Evolutionary conservation across 495 filamentous ascomycete species (phyloP).

Genomic region (Aspergillus incahuasiensis): DNA sequence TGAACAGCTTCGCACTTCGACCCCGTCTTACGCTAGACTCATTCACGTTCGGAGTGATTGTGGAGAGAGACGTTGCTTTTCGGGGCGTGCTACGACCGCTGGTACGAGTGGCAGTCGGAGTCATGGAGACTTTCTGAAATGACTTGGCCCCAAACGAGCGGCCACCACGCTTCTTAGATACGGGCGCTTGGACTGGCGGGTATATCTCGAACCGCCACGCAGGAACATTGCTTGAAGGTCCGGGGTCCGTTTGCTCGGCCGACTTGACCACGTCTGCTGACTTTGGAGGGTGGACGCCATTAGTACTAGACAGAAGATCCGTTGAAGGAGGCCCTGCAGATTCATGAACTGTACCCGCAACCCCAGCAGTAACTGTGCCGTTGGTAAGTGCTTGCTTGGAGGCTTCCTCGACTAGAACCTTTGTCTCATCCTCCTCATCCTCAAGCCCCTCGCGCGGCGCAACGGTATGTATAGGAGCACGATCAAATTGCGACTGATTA

Average conservation of each 20-base stretch:
- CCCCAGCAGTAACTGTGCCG: constrained; percentile 11
- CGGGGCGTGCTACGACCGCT: constrained; percentile 39
- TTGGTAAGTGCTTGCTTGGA: constrained; percentile 25
- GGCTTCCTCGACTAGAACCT: constrained; percentile 27
- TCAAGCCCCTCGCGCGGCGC: constrained; percentile 70
- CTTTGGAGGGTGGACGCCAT: constrained; percentile 27
- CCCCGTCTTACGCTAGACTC: constrained; percentile 32
- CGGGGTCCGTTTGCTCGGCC: constrained; percentile 12
- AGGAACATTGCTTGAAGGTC: constrained; percentile 55
- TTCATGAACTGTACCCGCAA: constrained; percentile 18
- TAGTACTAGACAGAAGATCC: constrained; percentile 24
- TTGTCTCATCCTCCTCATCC: constrained; percentile 43
- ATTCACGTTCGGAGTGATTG: constrained; percentile 24
- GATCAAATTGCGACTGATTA: constrained; percentile 79
- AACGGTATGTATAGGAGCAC: constrained; percentile 78
- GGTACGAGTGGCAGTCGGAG: constrained; percentile 29
- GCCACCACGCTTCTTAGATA: constrained; percentile 40
- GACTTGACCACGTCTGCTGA: constrained; percentile 4
- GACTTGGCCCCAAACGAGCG: constrained; percentile 39
- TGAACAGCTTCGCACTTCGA: constrained; percentile 33
- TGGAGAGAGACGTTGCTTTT: constrained; percentile 26
- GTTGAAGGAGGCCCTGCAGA: constrained; percentile 40
- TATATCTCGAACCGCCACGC: constrained; percentile 79
- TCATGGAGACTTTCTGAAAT: constrained; percentile 16
- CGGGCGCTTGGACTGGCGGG: constrained; percentile 63